Evolutionary conservation across 1,139 yeast species (phyloP).

Genomic region (Geotrichum restrictum): DNA sequence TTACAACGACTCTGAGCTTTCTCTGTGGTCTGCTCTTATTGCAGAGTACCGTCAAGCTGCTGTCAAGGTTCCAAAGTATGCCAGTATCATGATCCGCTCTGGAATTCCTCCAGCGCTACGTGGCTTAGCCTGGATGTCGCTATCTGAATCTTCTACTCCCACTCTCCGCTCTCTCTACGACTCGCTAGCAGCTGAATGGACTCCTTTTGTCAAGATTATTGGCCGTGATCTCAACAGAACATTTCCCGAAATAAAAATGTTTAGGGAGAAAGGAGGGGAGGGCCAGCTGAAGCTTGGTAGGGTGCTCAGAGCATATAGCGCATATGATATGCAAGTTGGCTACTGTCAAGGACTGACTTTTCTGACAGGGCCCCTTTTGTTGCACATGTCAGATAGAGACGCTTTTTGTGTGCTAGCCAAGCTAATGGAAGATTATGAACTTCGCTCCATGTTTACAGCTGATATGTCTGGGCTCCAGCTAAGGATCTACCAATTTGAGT

Average conservation of each 20-base stretch:
- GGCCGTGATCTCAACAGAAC: slow-evolving; percentile 61
- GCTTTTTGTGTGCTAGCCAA: slow-evolving; percentile 56
- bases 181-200: slow-evolving; percentile 43
- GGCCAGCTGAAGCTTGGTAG: slow-evolving; percentile 50
- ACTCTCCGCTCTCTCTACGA: slow-evolving; percentile 40
- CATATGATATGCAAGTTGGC: slow-evolving; percentile 65
- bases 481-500: slow-evolving; percentile 54
- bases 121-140: slow-evolving; percentile 40
- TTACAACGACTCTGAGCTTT: slow-evolving; percentile 33
- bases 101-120: slow-evolving; percentile 42
- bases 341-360: slow-evolving; percentile 70
- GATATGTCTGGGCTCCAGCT: slow-evolving; percentile 55
- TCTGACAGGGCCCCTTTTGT: slow-evolving; percentile 58
- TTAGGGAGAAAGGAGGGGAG: slow-evolving; percentile 45
- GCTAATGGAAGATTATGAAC: slow-evolving; percentile 60
- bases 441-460: slow-evolving; percentile 57
- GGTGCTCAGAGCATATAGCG: slow-evolving; percentile 61
- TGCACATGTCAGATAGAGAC: slow-evolving; percentile 48
- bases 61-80: slow-evolving; percentile 34
- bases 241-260: slow-evolving; percentile 55
- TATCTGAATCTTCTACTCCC: slow-evolving; percentile 37
- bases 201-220: slow-evolving; percentile 52
- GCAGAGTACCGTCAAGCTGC: slow-evolving; percentile 37
- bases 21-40: slow-evolving; percentile 39
- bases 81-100: slow-evolving; percentile 35